Conservation (phyloP, 257 asterid species). For the Solanum pennellii region DNA sequence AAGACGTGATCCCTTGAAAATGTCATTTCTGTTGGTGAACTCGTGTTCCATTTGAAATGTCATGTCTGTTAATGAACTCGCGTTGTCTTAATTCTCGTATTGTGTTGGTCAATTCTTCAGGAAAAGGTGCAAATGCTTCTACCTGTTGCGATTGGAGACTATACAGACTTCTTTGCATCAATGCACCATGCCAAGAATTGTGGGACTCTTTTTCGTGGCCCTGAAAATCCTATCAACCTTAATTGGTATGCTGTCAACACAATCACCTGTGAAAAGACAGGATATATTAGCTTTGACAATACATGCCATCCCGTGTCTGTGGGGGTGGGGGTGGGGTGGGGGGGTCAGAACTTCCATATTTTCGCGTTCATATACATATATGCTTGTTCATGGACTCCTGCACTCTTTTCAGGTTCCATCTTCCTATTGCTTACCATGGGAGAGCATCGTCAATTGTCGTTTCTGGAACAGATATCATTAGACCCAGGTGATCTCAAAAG, state of each 20-base stretch:
- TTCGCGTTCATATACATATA: background rate
- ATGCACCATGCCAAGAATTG: conserved; percentile 86
- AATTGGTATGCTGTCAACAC: conserved; percentile 41
- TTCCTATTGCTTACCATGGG: conserved; percentile 98
- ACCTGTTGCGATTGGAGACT: conserved; percentile 84
- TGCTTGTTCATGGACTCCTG: background rate
- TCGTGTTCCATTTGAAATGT: background rate
- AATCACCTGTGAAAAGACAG: background rate
- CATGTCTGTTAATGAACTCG: background rate
- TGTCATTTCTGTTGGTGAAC: background rate
- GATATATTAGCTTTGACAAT: background rate
- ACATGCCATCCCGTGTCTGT: background rate
- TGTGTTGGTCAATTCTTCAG: conserved; percentile 22
- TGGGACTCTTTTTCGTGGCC: conserved; percentile 83
- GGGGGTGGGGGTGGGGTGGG: background rate
- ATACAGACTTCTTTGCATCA: conserved; percentile 91
- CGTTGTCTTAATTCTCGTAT: background rate
- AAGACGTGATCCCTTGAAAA: conserved; percentile 1
- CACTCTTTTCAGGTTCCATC: conserved; percentile 59
- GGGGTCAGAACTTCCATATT: background rate
- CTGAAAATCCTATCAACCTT: conserved; percentile 55
- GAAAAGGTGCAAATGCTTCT: conserved; percentile 76
- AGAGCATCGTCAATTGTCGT: conserved; percentile 91
- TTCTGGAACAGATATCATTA: conserved; percentile 77
- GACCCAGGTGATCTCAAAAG: conserved; percentile 68